Evolutionary conservation across 1,284 basidiomycete species (phyloP), one percentile per base, ranked within the genome.

Genomic region (Ceratobasidium sp.): DNA sequence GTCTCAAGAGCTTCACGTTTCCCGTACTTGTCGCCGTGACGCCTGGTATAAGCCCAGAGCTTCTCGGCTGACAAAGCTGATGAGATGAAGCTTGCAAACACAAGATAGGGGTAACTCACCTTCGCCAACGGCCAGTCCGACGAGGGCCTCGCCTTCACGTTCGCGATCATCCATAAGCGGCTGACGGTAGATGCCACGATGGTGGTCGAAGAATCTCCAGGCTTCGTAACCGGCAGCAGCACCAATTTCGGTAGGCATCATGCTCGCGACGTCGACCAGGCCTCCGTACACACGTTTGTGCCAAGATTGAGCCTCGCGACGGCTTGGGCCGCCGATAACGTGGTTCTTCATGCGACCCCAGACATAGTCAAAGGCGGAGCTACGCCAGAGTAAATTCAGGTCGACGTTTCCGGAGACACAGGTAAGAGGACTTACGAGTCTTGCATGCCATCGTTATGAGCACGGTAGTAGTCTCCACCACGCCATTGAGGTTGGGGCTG

Each of bases 231-330:
- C 73, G 28, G 73, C 55, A 30, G 32, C 80, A 8, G 76, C 78
- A n/a, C 80, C 80, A 66, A 78, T 77, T 74, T 81, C 75, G 47
- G 78, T 67, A 18, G 81, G 76, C 64, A 80, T 63, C 26, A 79
- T 74, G 2, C 80, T 35, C 49, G 81, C 75, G 69, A 77, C 47
- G 43, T 78, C 62, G 76, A 78, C 88, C 72, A 86, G 76, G 46
- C 85, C 86, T 50, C 87, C 85, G 77, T 90, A 91, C 14, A 86
- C 85, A 38, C 85, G 84, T 62, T 83, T 81, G 79, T 90, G 88
- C 86, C 85, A 89, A 73, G 84, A 82, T 14, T 83, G 81, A 2
- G 89, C 88, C 76, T 89, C 88, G 74, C 85, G 79, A 11, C 83
- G 78, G 46, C 85, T 85, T n/a, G 87, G 84, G 43, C 87, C 87